Evolutionary conservation across 768 basidiomycete genomes (phyloP).

Genomic region (Leccinum subtestaceum): DNA sequence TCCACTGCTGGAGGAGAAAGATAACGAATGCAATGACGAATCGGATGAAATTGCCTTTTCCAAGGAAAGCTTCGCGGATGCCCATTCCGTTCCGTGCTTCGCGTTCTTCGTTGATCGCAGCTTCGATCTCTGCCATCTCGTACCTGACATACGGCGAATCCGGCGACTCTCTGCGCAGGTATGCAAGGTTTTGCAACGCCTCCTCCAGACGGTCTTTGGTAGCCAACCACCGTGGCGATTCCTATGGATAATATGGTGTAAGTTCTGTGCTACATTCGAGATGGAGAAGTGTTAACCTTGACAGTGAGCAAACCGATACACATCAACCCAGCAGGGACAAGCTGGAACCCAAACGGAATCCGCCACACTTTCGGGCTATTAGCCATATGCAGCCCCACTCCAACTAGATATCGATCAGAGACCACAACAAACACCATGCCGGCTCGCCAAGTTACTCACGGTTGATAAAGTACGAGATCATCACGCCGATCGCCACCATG

Average conservation of each 20-base stretch:
- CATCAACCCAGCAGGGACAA: constrained; percentile 75
- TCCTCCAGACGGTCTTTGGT: constrained; percentile 55
- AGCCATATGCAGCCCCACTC: constrained; percentile 53
- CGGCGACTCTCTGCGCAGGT: constrained; percentile 48
- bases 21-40: constrained; percentile 84
- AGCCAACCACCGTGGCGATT: constrained; percentile 77
- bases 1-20: constrained; percentile 80
- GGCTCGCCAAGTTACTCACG: constrained; percentile 40
- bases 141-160: constrained; percentile 46
- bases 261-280: constrained; percentile 6
- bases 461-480: constrained; percentile 82
- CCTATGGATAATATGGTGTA: constrained; percentile 34
- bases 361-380: constrained; percentile 56
- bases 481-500: constrained; percentile 80
- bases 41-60: constrained; percentile 77
- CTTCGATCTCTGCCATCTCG: constrained; percentile 80
- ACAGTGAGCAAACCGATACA: constrained; percentile 62
- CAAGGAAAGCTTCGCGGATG: constrained; percentile 67
- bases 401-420: constrained; percentile 39
- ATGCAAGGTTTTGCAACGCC: constrained; percentile 60
- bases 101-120: constrained; percentile 72
- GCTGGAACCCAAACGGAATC: constrained; percentile 71
- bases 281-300: constrained; percentile 36
- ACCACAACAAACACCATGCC: background rate
- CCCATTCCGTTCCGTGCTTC: constrained; percentile 64